A percentile compares a stretch with the other conserved stretches of the same genome.
Evolutionary conservation across 2,329 filamentous ascomycete species (phyloP).

Genomic region (Fusarium tuaranense): DNA sequence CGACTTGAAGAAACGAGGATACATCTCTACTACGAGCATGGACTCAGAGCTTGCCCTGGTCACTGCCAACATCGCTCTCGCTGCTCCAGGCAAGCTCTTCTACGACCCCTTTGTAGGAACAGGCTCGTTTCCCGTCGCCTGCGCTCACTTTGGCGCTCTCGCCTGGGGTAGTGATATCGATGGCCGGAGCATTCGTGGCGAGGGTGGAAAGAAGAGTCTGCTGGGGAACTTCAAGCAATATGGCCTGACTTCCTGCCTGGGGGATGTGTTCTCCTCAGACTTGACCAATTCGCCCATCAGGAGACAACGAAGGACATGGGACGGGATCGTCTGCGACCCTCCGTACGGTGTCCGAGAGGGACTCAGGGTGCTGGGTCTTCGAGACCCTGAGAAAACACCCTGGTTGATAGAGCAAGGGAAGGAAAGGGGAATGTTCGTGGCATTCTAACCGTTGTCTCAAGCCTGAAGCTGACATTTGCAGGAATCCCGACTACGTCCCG

Average conservation of each 20-base stretch:
- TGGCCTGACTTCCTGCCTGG: conserved; percentile 70
- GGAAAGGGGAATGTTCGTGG: conserved; percentile 74
- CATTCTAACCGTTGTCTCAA: neutral
- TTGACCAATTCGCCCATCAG: conserved; percentile 87
- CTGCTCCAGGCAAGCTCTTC: conserved; percentile 84
- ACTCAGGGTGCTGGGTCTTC: conserved; percentile 84
- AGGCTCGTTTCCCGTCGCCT: conserved; percentile 90
- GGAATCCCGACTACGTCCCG: conserved; percentile 76
- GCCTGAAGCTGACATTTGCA: conserved; percentile 33
- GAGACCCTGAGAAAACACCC: conserved; percentile 71
- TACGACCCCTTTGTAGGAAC: conserved; percentile 98
- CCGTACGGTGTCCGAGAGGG: conserved; percentile 97
- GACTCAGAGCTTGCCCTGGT: conserved; percentile 92
- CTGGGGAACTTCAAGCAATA: conserved; percentile 88
- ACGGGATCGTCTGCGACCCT: conserved; percentile 95
- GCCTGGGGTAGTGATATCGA: conserved; percentile 94
- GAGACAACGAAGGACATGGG: conserved; percentile 70
- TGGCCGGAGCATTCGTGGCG: conserved; percentile 85
- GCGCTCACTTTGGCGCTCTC: conserved; percentile 88
- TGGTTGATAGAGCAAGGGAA: conserved; percentile 77
- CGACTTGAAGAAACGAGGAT: conserved; percentile 91
- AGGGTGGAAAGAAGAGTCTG: conserved; percentile 63
- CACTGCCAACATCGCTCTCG: conserved; percentile 90
- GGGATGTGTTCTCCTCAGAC: conserved; percentile 87
- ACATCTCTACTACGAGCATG: conserved; percentile 98